Percentiles rank a stretch among this genome's conserved stretches.
phyloP scores from a whole-genome alignment of 495 filamentous ascomycete species.

The Articulospora tetracladia region DNA sequence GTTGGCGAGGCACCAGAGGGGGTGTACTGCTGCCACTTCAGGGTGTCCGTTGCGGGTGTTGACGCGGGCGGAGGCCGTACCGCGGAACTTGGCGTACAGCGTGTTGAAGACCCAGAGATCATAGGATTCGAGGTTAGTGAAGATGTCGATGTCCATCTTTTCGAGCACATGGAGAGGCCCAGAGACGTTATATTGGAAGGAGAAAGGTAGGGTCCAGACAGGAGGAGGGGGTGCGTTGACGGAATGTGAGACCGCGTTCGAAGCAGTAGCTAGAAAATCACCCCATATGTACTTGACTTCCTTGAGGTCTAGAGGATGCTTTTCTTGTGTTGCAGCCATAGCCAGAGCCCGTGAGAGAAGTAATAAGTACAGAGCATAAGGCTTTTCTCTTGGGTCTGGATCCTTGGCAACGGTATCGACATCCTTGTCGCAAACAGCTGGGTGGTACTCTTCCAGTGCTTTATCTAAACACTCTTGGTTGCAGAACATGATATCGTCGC shows the following conservation, averaged over 20 bases:
- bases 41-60: constrained; percentile 65
- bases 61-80: constrained; percentile 81
- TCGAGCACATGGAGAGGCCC: constrained; percentile 80
- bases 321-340: constrained; percentile 76
- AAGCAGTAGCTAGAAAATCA: constrained; percentile 49
- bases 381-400: constrained; percentile 63
- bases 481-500: constrained; percentile 86
- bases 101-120: constrained; percentile 96
- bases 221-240: constrained; percentile 48
- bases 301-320: constrained; percentile 76
- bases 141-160: constrained; percentile 89
- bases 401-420: constrained; percentile 79
- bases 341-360: constrained; percentile 77
- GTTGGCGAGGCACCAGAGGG: constrained; percentile 67
- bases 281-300: constrained; percentile 96
- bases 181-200: constrained; percentile 79
- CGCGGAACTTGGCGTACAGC: constrained; percentile 87
- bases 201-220: constrained; percentile 76
- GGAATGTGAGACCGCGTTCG: constrained; percentile 46
- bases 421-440: constrained; percentile 79
- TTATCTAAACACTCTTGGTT: constrained; percentile 63
- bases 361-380: constrained; percentile 74
- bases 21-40: constrained; percentile 67
- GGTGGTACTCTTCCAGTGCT: constrained; percentile 78
- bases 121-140: constrained; percentile 55